phyloP scores from a whole-genome alignment of 129 eudicot genomes.

The Apium graveolens region DNA sequence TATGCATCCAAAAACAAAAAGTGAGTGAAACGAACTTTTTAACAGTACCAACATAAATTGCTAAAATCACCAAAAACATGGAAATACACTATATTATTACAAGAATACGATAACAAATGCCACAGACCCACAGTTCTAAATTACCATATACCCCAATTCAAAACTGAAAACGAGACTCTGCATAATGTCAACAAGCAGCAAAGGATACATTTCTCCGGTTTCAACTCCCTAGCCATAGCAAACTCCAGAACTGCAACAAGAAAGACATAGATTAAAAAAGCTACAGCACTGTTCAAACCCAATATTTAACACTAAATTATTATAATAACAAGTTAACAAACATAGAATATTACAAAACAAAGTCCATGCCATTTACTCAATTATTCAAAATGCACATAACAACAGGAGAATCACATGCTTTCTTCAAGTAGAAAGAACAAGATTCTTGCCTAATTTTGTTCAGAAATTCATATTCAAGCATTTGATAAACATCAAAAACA shows the following conservation, averaged over 20 bases:
- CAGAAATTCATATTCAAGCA: neutral
- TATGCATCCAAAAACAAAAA: neutral
- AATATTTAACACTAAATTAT: neutral
- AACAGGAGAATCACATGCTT: conserved; percentile 10
- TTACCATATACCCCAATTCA: neutral
- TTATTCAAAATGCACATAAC: neutral
- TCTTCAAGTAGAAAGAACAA: conserved; percentile 19
- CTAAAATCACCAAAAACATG: neutral
- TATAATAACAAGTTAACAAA: neutral
- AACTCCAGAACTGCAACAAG: conserved; percentile 11
- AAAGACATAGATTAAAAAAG: conserved; percentile 1
- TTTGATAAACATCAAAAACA: neutral
- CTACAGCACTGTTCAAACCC: neutral
- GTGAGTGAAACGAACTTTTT: neutral
- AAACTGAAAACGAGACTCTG: neutral
- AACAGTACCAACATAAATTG: neutral
- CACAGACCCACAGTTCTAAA: no score
- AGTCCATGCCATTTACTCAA: neutral
- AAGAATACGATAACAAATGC: neutral
- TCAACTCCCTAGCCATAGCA: conserved; percentile 61
- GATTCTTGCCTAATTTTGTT: conserved; percentile 14
- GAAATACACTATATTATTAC: neutral
- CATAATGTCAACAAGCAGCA: neutral
- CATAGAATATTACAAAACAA: neutral
- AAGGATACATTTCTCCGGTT: conserved; percentile 49